Evolutionary conservation across 345 rosid genomes (phyloP).

Genomic region (Clarkia xantiana): DNA sequence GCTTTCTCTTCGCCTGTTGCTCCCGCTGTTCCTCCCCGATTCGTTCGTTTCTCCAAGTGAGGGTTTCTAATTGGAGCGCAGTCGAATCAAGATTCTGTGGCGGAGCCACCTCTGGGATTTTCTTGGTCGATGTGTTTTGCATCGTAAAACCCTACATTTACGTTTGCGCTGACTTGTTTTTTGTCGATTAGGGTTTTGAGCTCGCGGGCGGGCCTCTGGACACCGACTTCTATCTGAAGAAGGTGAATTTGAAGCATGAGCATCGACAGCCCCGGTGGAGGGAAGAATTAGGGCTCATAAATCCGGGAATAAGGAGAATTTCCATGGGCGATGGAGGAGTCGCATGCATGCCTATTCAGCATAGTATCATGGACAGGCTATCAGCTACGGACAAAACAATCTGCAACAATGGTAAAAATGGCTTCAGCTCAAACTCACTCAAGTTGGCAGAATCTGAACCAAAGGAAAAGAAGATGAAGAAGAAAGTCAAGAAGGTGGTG

Average conservation of each 20-base stretch:
- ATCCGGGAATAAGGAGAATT: slow-evolving; percentile 20
- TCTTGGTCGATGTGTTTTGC: background rate
- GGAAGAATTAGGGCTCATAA: slow-evolving; percentile 45
- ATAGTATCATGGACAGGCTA: slow-evolving; percentile 80
- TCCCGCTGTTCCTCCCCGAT: background rate
- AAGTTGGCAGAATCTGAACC: slow-evolving; percentile 23
- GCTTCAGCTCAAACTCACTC: slow-evolving; percentile 25
- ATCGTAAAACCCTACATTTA: slow-evolving; percentile 37
- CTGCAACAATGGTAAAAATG: slow-evolving; percentile 26
- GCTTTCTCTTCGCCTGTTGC: background rate
- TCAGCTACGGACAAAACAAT: slow-evolving; percentile 50
- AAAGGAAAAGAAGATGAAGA: background rate
- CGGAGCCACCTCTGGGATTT: background rate
- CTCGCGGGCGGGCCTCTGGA: slow-evolving; percentile 2
- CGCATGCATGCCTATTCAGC: slow-evolving; percentile 97
- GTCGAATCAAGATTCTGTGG: slow-evolving; percentile 8
- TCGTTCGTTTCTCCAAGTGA: background rate
- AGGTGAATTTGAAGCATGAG: slow-evolving; percentile 49
- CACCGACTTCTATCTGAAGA: slow-evolving; percentile 8
- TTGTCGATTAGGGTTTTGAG: slow-evolving; percentile 23
- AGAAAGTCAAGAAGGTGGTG: slow-evolving; percentile 27
- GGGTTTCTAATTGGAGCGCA: background rate
- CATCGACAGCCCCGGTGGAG: slow-evolving; percentile 57
- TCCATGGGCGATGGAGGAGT: slow-evolving; percentile 99
- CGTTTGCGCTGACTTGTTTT: slow-evolving; percentile 13